These are phyloP conservation scores for Pterocarpus macrocarpus DNA, from an alignment of 306 rosid species.

Conservation along the genomic window DNA sequence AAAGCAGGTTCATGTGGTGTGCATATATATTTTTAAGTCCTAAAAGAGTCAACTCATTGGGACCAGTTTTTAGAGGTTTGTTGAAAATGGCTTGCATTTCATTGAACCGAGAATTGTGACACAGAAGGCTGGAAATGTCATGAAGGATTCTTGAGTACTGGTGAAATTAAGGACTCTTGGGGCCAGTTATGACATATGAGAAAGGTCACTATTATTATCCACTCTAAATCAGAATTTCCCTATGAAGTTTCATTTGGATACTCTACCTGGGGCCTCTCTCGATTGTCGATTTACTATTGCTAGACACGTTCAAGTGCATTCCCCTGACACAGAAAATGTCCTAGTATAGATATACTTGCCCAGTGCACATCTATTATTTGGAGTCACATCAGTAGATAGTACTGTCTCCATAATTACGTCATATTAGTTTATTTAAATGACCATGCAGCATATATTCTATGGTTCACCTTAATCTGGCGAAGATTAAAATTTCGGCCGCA, in stretches of 20 bases:
- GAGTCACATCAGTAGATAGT: too few species aligned
- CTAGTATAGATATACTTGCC: too few species aligned
- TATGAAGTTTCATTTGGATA: slow-evolving; percentile 46
- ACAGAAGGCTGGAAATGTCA: slow-evolving; percentile 59
- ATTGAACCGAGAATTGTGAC: slow-evolving; percentile 48
- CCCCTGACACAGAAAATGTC: background rate
- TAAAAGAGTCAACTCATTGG: slow-evolving; percentile 63
- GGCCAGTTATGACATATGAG: slow-evolving; percentile 53
- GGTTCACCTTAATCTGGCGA: too few species aligned
- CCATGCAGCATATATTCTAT: too few species aligned
- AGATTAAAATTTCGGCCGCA: too few species aligned
- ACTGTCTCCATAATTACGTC: too few species aligned
- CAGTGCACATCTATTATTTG: background rate
- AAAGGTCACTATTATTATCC: slow-evolving; percentile 70
- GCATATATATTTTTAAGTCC: slow-evolving; percentile 58
- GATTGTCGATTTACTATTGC: background rate
- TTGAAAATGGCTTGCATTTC: slow-evolving; percentile 52
- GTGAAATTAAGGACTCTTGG: slow-evolving; percentile 46
- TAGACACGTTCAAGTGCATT: slow-evolving; percentile 15
- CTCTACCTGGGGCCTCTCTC: too few species aligned
- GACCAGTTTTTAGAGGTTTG: too few species aligned
- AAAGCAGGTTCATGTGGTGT: slow-evolving; percentile 53
- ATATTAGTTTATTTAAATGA: too few species aligned
- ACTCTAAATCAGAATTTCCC: slow-evolving; percentile 58
- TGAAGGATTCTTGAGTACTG: slow-evolving; percentile 28